Percentiles rank a stretch among this genome's conserved stretches.
phyloP scores from a whole-genome alignment of 169 alveolate species.

The Plasmodium coatneyi region DNA sequence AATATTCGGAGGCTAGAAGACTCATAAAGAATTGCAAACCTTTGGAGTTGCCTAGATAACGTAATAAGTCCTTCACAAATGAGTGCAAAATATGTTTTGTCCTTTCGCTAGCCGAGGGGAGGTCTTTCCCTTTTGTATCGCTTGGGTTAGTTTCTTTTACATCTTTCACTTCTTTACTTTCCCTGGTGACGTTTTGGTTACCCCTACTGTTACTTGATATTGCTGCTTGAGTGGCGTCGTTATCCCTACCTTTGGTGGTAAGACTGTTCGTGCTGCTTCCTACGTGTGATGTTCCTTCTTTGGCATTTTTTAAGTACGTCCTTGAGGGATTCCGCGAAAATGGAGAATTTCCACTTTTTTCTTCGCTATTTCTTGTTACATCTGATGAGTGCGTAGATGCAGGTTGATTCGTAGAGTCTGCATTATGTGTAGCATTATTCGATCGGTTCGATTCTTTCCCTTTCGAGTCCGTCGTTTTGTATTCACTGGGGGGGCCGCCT shows the following conservation, averaged over 20 bases:
- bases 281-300: background rate
- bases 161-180: background rate
- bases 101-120: background rate
- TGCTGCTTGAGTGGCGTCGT: background rate
- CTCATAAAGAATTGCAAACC: background rate
- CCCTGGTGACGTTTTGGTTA: background rate
- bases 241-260: background rate
- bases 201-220: background rate
- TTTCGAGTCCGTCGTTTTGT: background rate
- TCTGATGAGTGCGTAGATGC: background rate
- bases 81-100: slow-evolving; percentile 1
- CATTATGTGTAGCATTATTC: background rate
- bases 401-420: background rate
- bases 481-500: background rate
- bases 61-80: slow-evolving; percentile 21
- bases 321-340: background rate
- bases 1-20: slow-evolving; percentile 11
- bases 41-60: background rate
- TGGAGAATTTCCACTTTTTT: background rate
- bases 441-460: background rate
- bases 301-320: background rate
- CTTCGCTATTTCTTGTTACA: background rate
- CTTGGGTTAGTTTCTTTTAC: background rate
- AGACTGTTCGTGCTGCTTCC: background rate
- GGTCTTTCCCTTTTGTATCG: slow-evolving; percentile 4